Conservation (phyloP, 495 filamentous ascomycete genomes). For the Aspergillus avenaceus region DNA sequence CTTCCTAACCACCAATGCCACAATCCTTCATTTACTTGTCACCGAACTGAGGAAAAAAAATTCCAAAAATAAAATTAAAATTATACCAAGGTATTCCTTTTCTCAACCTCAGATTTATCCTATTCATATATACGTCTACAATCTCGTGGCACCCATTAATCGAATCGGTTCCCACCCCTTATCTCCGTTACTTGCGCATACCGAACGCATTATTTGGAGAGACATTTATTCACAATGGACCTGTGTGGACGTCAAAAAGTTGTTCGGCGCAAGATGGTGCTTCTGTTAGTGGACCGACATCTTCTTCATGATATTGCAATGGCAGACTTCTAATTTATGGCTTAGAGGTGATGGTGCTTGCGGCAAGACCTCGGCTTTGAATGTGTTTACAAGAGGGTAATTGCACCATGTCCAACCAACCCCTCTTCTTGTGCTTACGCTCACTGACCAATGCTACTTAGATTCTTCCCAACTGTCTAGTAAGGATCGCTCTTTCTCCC, state of each 20-base stretch:
- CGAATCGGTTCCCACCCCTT: neutral
- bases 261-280: slow-evolving; percentile 96
- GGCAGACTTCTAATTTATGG: slow-evolving; percentile 13
- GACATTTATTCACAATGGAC: slow-evolving; percentile 32
- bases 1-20: slow-evolving; percentile 1
- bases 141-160: neutral
- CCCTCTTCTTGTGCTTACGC: slow-evolving; percentile 8
- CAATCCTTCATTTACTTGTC: slow-evolving; percentile 1
- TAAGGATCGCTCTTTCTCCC: slow-evolving; percentile 34
- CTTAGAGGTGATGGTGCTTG: slow-evolving; percentile 90
- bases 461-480: slow-evolving; percentile 98
- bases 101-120: neutral
- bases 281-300: slow-evolving; percentile 64
- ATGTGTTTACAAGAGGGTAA: slow-evolving; percentile 97
- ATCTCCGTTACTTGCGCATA: neutral
- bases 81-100: too few relatives aligned
- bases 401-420: slow-evolving; percentile 22
- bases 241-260: slow-evolving; percentile 63
- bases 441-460: slow-evolving; percentile 32
- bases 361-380: slow-evolving; percentile 94
- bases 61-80: too few relatives aligned
- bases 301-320: neutral
- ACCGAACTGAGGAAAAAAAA: neutral
- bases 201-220: neutral
- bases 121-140: slow-evolving; percentile 1